A percentile compares a stretch with the other conserved stretches of the same genome.
phyloP scores from a whole-genome alignment of 495 filamentous ascomycete species.

The Arthonia radiata region DNA sequence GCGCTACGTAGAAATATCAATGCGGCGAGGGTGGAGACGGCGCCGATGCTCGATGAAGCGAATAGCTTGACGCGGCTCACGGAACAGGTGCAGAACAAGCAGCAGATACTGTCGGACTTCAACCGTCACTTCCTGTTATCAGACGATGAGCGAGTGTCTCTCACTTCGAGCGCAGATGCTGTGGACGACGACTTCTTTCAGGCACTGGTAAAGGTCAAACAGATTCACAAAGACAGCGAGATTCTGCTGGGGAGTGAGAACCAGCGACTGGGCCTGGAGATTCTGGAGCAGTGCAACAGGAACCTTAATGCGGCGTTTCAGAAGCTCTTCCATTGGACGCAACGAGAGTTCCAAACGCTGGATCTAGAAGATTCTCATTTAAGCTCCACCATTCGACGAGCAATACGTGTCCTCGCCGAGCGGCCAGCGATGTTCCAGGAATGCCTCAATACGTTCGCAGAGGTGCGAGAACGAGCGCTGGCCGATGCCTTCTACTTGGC shows the following conservation, averaged over 20 bases:
- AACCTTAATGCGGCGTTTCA: conserved; percentile 81
- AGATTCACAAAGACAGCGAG: conserved; percentile 68
- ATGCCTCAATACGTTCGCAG: conserved; percentile 82
- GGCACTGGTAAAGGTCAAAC: conserved; percentile 57
- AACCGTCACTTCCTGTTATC: conserved; percentile 63
- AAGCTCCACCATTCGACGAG: conserved; percentile 58
- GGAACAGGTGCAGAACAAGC: conserved; percentile 59
- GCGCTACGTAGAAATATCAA: conserved; percentile 58
- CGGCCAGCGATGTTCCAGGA: conserved; percentile 74
- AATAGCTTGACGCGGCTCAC: conserved; percentile 49
- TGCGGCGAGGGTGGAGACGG: conserved; percentile 48
- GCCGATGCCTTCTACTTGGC: conserved; percentile 82
- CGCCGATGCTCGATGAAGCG: conserved; percentile 56
- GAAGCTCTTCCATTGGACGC: conserved; percentile 85
- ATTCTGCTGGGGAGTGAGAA: conserved; percentile 74
- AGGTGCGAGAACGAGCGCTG: conserved; percentile 65
- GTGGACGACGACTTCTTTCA: conserved; percentile 73
- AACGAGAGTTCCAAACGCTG: conserved; percentile 73
- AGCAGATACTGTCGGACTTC: conserved; percentile 60
- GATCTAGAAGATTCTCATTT: conserved; percentile 92
- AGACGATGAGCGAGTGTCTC: conserved; percentile 42
- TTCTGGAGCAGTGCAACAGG: conserved; percentile 73
- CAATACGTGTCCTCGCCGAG: conserved; percentile 72
- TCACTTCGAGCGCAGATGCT: conserved; percentile 54
- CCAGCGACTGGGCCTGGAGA: conserved; percentile 60